Evolutionary conservation across 2,329 filamentous ascomycete genomes (phyloP), one percentile per base, ranked within the genome.

Genomic region (Cladobotryum protrusum): DNA sequence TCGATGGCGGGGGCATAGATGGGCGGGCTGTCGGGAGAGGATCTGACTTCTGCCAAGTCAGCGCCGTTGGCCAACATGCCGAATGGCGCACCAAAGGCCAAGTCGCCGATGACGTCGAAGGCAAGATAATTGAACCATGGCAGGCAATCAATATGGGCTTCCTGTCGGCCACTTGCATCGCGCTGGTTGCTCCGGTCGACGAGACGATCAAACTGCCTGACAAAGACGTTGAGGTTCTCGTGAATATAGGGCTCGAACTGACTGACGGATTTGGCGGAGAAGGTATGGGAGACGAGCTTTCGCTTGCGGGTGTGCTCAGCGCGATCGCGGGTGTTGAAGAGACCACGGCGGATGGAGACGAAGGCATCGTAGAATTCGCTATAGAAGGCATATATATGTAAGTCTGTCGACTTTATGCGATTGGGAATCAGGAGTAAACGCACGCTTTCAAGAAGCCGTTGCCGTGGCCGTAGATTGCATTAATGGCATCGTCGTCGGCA

Each of bases 201-300:
- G 7, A 92, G 70, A 15, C 72, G 73, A 61, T 89, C 86, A 78
- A 89, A 89, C 64, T 89, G 82, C 52, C 73, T 72, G 19, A 87
- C 81, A 51, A 95, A 87, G 13, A 83, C 71, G 52, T 86, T 81
- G 3, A 95, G 76, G 65, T 95, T 95, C 56, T 77, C 72, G 63
- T 88, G 85, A 58, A 96, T 92, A 67, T 92, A 95, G 46, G 89
- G 87, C 72, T 96, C 90, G 63, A 95, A 95, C 64, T 95, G 83
- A 52, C 78, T 77, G 48, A 96, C 78, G 9, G 82, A 87, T 70
- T 92, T 95, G 53, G 85, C 77, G 13, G 84, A 87, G 70, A 96
- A 96, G 32, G 88, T 93, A 67, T 95, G 89, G 1, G 87, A 83
- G 43, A 96, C 81, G 2, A 88, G 85, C 77, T 95, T 96, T 61